Base-by-base conservation (phyloP, 2,329 filamentous ascomycete genomes). In the Neofusicoccum ribis region DNA sequence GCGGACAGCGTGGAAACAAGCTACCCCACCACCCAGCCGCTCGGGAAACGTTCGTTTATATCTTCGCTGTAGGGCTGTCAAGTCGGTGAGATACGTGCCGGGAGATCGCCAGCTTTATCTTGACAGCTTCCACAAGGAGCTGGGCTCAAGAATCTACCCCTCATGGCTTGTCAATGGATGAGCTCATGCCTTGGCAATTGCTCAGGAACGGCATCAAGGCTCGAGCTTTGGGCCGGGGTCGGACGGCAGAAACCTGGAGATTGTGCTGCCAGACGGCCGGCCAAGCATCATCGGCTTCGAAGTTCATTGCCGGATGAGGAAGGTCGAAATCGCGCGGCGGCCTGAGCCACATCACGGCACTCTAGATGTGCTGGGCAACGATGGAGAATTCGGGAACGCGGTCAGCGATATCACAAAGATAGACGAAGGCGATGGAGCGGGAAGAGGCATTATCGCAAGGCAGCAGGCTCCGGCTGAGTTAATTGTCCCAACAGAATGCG, bases 301-400 rank as follows among this genome's bases (percentile, higher is more conserved):
- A 71, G 68, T 65, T 71, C 44, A 61, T 73, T 72, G 52, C 74
- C 69, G 1, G 31, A 70, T 67, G 60, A 68, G 73, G 73, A 66
- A 75, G 74, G 73, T 74, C 65, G 65, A 37, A 65, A 67, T 49
- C 31, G 39, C 39, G 14, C n/a, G 8, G 52, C 9, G 6, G 52
- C 15, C 36, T 31, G 39, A 56, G 23, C 36, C 46, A 49, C 23
- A 58, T 15, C 39, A 46, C 54, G 54, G 39, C 39, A 58, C 41
- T 44, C 17, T 5, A 9, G 17, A 12, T 34, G 14, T 23, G 9
- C 54, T 50, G 54, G 54, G 27, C 54, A 58, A 14, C 31, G 39
- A 36, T n/a, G 11, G 15, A 58, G 14, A 11, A 17, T 17, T 17
- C 17, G 17, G 17, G 17, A 17, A 17, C 14, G 15, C 37, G 20